These are phyloP conservation scores for Cystofilobasidium bisporidii DNA, from an alignment of 768 basidiomycete genomes.

Conservation along the genomic window DNA sequence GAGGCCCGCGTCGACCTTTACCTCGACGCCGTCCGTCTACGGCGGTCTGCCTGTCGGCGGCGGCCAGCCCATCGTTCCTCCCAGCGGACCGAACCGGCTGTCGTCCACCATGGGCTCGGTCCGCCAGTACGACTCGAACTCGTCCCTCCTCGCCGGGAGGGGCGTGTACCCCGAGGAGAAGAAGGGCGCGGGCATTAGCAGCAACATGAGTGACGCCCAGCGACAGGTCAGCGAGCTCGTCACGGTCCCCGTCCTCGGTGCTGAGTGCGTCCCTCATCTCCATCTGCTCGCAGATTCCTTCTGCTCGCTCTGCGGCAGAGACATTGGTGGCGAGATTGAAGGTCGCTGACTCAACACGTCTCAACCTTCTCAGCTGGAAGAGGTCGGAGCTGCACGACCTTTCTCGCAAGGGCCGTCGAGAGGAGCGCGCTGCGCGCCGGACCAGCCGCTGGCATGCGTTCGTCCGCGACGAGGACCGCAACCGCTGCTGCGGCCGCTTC, in stretches of 20 bases:
- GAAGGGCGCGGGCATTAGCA: slow-evolving; percentile 2
- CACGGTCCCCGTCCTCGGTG: slow-evolving; percentile 80
- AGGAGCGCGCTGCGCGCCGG: slow-evolving; percentile 45
- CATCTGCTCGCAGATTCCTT: no score
- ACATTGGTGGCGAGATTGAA: no score
- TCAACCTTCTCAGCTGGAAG: slow-evolving; percentile 54
- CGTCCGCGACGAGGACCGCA: slow-evolving; percentile 23
- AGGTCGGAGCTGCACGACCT: slow-evolving; percentile 65
- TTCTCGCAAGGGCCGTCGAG: slow-evolving; percentile 60
- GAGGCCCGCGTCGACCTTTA: not conserved
- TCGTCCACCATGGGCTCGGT: not conserved
- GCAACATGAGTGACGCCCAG: slow-evolving; percentile 21
- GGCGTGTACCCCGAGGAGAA: slow-evolving; percentile 2
- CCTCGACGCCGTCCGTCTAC: slow-evolving; percentile 1
- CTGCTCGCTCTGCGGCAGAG: no score
- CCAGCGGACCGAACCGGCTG: not conserved
- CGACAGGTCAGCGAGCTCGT: slow-evolving; percentile 53
- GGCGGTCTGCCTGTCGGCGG: slow-evolving; percentile 1
- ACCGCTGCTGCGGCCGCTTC: slow-evolving; percentile 41
- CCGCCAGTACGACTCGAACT: not conserved
- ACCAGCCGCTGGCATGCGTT: slow-evolving; percentile 43
- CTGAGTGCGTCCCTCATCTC: slow-evolving; percentile 48
- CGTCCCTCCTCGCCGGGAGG: not conserved
- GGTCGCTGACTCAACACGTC: no score
- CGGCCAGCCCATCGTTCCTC: slow-evolving; percentile 17